phyloP scores from a whole-genome alignment of 1,284 basidiomycete genomes.

The Coniferiporia sulphurascens region DNA sequence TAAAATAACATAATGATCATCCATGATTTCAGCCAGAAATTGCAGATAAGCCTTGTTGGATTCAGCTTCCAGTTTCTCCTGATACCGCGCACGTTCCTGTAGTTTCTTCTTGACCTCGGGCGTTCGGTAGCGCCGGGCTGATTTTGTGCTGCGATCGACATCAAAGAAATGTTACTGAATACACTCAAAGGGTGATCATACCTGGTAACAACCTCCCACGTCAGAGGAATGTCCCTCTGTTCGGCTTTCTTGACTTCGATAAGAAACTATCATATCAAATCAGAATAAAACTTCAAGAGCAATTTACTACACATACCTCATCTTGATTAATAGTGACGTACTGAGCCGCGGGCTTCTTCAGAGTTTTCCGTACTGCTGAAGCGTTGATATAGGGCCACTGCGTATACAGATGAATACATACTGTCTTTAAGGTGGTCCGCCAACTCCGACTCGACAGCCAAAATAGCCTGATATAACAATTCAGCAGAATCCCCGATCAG shows the following conservation, averaged over 20 bases:
- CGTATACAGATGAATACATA: conserved; percentile 28
- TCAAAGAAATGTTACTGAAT: conserved; percentile 10
- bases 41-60: conserved; percentile 60
- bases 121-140: conserved; percentile 75
- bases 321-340: conserved; percentile 67
- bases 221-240: conserved; percentile 67
- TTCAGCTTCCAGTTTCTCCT: conserved; percentile 70
- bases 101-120: conserved; percentile 66
- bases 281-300: not conserved
- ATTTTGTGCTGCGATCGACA: conserved; percentile 58
- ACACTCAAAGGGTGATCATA: conserved; percentile 27
- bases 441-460: conserved; percentile 68
- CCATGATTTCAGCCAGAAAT: conserved; percentile 68
- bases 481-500: conserved; percentile 4
- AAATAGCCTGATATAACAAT: conserved; percentile 40
- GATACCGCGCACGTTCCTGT: conserved; percentile 71
- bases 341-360: conserved; percentile 74
- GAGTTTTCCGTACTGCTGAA: conserved; percentile 60
- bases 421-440: conserved; percentile 70
- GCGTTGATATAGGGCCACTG: not conserved
- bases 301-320: conserved; percentile 46
- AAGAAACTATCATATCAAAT: conserved; percentile 48
- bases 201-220: conserved; percentile 80
- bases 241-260: conserved; percentile 76
- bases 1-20: conserved; percentile 63